Evolutionary conservation across 805 yeast genomes (phyloP), one percentile per base, ranked within the genome.

Genomic region (Ogataea salicorniae): DNA sequence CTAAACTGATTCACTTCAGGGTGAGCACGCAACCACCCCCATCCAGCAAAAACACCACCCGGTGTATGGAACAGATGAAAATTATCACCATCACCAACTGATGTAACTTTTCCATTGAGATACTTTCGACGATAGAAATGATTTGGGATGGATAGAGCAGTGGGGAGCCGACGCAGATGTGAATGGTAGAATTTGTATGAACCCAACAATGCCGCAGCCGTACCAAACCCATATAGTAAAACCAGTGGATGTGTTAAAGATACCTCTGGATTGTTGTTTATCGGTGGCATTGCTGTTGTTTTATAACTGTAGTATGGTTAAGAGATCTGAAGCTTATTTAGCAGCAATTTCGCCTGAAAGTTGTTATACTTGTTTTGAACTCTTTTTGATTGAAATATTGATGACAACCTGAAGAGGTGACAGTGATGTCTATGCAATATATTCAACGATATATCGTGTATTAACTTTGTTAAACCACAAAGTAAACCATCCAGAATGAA

Each of bases 61-160:
- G 99, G 99, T 0, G 95, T 81, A 63, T 94, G 99, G 61, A 74
- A 94, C 53, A 94, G 79, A 50, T 91, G 86, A 67, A 94, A 92
- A 64, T 92, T 92, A 63, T 94, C 99, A 15, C 96, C 97, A 64
- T 91, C 98, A 0, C 97, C 97, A 0, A 91, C 98, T 2, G 94
- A 73, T 0, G 96, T 86, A 4, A 91, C 97, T 50, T 74, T 74
- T 0, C 98, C 98, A 35, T 71, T 69, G 5, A 83, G 52, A 57
- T 76, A 74, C 33, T 74, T 64, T 13, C 62, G 67, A 15, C 73
- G 69, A 49, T 80, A 74, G 37, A 67, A 65, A 3, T 57, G 44
- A 16, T 60, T 56, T 1, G 88, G 87, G n/a, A 84, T 73, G 20
- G 74, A 74, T 13, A 61, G 49, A 0, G 79, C 76, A 16, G 70